phyloP scores from a whole-genome alignment of 352 stramenopile genomes.

The Lagenidium giganteum region DNA sequence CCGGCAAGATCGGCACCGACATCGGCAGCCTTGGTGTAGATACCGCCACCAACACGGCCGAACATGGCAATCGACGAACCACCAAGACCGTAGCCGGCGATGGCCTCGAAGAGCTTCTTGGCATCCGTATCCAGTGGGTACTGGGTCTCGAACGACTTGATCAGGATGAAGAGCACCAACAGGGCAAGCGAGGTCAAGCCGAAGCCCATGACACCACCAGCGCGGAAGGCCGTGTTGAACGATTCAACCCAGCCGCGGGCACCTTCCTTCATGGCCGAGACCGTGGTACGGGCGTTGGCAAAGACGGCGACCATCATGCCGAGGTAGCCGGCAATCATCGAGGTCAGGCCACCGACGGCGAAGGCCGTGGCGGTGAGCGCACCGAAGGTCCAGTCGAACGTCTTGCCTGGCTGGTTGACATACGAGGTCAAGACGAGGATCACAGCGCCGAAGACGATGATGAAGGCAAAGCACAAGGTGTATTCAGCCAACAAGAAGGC shows the following conservation, averaged over 20 bases:
- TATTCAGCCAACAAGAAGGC: conserved; percentile 98
- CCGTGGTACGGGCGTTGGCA: conserved; percentile 98
- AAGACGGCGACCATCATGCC: conserved; percentile 99
- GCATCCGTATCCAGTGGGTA: conserved; percentile 78
- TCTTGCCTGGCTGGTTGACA: conserved; percentile 79
- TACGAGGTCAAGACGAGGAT: conserved; percentile 91
- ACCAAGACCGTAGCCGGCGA: conserved; percentile 97
- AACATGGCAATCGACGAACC: conserved; percentile 99
- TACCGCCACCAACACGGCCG: conserved; percentile 98
- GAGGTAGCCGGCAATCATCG: conserved; percentile 97
- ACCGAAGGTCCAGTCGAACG: conserved; percentile 88
- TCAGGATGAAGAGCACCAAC: conserved; percentile 96
- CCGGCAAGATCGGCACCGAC: conserved; percentile 99
- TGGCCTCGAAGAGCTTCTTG: conserved; percentile 93
- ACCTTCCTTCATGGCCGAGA: conserved; percentile 94
- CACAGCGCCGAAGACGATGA: conserved; percentile 83
- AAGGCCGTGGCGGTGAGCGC: conserved; percentile 95
- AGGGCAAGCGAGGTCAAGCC: conserved; percentile 96
- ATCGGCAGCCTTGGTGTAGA: conserved; percentile 99
- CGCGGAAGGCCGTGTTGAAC: conserved; percentile 98
- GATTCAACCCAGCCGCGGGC: conserved; percentile 91
- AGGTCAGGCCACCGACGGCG: conserved; percentile 97
- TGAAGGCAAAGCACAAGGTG: conserved; percentile 97
- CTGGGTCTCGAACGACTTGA: conserved; percentile 93
- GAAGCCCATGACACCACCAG: conserved; percentile 99